Percentiles rank a stretch among this genome's conserved stretches.
Conservation (phyloP, 192 early-diverging fungal genomes). For the Coemansia sp. region DNA sequence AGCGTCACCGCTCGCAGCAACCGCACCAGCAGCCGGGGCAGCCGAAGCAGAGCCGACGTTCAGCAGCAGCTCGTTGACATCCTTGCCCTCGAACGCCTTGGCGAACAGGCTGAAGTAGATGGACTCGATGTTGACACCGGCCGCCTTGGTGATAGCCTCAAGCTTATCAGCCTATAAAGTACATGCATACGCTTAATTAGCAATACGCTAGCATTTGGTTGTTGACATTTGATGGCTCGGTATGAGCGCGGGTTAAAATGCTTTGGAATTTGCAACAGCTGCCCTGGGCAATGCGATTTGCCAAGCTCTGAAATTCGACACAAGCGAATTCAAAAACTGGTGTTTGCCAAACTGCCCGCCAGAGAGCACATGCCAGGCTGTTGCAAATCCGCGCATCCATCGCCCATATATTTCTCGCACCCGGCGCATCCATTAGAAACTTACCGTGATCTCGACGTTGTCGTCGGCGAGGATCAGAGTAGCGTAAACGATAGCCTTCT, state of each 20-base stretch:
- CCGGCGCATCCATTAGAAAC: conserved; percentile 28
- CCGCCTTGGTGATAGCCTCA: conserved; percentile 83
- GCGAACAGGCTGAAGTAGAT: conserved; percentile 97
- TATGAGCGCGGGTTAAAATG: not conserved
- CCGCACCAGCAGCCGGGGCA: conserved; percentile 53
- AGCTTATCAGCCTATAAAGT: conserved; percentile 80
- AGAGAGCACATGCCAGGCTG: not conserved
- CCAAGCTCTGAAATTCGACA: not conserved
- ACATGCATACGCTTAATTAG: not conserved
- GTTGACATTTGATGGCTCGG: not conserved
- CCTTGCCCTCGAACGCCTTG: conserved; percentile 95
- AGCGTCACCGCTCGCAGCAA: conserved; percentile 50
- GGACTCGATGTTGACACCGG: conserved; percentile 82
- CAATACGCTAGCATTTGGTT: not conserved
- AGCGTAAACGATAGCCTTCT: conserved; percentile 92
- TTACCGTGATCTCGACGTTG: conserved; percentile 92
- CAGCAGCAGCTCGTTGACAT: conserved; percentile 83
- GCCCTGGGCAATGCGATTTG: not conserved
- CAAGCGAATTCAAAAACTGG: not conserved
- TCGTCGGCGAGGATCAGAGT: conserved; percentile 98
- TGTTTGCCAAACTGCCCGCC: not conserved
- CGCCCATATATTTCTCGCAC: not conserved
- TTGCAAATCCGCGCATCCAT: conserved; percentile 13
- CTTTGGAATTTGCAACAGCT: not conserved
- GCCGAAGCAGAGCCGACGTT: conserved; percentile 76